These are phyloP conservation scores for Diversispora epigaea DNA, from an alignment of 192 early-diverging fungal genomes.

Conservation along the genomic window DNA sequence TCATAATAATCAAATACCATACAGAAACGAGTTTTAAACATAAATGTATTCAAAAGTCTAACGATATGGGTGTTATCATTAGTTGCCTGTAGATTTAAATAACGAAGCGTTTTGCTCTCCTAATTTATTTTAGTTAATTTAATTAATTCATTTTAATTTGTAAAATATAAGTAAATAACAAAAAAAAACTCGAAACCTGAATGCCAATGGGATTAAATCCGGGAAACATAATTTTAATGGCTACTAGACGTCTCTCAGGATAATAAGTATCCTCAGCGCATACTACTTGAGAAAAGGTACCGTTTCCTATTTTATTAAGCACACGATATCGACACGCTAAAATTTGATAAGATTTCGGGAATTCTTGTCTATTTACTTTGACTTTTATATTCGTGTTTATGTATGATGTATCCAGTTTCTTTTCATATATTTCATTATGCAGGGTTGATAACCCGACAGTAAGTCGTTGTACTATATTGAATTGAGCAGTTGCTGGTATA, in stretches of 20 bases:
- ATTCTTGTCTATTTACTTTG: not conserved
- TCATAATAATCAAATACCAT: conserved; percentile 18
- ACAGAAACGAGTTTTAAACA: conserved; percentile 14
- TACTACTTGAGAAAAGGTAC: conserved; percentile 6
- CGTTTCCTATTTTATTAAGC: not conserved
- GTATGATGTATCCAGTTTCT: not conserved
- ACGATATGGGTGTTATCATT: not conserved
- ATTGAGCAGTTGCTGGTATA: conserved; percentile 13
- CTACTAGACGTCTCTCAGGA: conserved; percentile 5
- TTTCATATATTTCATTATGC: not conserved
- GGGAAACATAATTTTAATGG: conserved; percentile 18
- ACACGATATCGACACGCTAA: conserved; percentile 26
- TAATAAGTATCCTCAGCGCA: conserved; percentile 9
- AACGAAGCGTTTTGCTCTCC: conserved; percentile 21
- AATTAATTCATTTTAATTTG: not conserved
- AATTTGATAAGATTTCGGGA: not conserved
- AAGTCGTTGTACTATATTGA: conserved; percentile 23
- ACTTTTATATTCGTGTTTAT: not conserved
- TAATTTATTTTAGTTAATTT: not conserved
- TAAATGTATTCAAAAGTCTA: conserved; percentile 16
- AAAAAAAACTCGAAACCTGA: not conserved
- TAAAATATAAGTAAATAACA: not conserved
- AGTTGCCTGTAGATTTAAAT: not conserved
- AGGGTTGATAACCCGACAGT: conserved; percentile 3
- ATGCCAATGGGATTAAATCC: conserved; percentile 12